Base-by-base conservation (phyloP, 805 yeast species). In the Candida easanensis region DNA sequence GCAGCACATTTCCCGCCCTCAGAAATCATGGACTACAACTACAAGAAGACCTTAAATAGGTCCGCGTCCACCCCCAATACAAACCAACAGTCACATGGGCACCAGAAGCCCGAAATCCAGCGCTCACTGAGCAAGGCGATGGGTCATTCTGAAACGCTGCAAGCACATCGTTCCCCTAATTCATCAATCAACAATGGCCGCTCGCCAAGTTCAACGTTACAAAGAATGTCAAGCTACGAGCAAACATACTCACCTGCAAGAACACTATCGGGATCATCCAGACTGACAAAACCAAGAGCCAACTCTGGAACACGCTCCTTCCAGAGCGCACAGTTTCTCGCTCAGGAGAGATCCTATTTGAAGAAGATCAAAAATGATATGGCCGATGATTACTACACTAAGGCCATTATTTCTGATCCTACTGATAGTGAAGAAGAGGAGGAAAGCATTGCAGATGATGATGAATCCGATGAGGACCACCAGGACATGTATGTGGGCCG, bases 381-480 rank as follows among this genome's bases (percentile, higher is more conserved):
- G 31, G 74, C 69, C 4, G 88, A 84, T 60, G 93, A 85, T 53
- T 83, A 83, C 59, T 82, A 83, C 56, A 82, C 87, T 11, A 79
- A 79, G 51, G 87, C 83, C 4, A 77, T 82, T 33, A 67, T 78
- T 0, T 63, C 69, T 2, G 71, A 66, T n/a, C 61, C 63, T 5
- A 66, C 64, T 10, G 64, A 64, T 16, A 54, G 57, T 17, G 65
- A 51, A 3, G 70, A 63, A 11, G 71, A 61, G 14, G 71, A 61
- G 13, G 51, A 50, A 25, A 62, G 57, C 19, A 36, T 23, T 2
- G 47, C 41, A 6, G 63, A 60, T 26, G 62, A 57, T 4, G 56
- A 54, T 14, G n/a, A n/a, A n/a, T 59, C 53, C 19, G 60, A 54
- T 31, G 62, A 61, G 22, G 66, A 68, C 5, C 49, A 45, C 11